Conservation (phyloP, 1,139 yeast species). For the Protomyces pachydermus region DNA sequence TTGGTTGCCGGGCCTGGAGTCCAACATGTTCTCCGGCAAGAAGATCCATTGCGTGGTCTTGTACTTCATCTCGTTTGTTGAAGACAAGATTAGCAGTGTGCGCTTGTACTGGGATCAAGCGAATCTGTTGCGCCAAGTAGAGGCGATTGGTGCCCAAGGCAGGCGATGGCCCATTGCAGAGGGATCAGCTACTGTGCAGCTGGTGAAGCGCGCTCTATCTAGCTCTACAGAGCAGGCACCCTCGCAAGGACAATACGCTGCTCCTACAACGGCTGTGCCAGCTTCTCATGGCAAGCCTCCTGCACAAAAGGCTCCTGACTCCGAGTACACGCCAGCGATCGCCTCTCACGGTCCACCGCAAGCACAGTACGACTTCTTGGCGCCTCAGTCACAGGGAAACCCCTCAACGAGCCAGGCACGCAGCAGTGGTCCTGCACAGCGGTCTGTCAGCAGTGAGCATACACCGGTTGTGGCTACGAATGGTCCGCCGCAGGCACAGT, state of each 20-base stretch:
- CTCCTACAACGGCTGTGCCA: conserved; percentile 10
- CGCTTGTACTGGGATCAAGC: conserved; percentile 38
- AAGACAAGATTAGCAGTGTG: conserved; percentile 32
- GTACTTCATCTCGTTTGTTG: conserved; percentile 35
- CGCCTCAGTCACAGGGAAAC: not conserved
- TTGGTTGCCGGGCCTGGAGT: conserved; percentile 36
- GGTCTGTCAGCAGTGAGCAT: not conserved
- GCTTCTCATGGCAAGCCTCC: not conserved
- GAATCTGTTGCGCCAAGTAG: conserved; percentile 37
- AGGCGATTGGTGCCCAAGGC: conserved; percentile 37
- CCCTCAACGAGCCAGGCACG: not conserved
- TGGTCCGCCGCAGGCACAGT: conserved; percentile 24
- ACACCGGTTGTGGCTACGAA: not conserved
- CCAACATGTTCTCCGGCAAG: conserved; percentile 36
- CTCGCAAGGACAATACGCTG: not conserved
- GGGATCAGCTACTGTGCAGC: conserved; percentile 34
- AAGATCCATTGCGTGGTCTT: conserved; percentile 34
- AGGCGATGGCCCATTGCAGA: conserved; percentile 37
- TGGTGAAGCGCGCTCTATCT: conserved; percentile 4
- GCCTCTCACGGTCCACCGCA: not conserved
- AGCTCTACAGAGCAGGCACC: conserved; percentile 5
- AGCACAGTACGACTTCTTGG: conserved; percentile 2
- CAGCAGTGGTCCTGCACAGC: not conserved
- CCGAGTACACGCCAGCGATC: not conserved
- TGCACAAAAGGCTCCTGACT: not conserved